Evolutionary conservation across 176 grass and related monocot genomes (phyloP), one percentile per base, ranked within the genome.

Genomic region (Tillandsia fasciculata): DNA sequence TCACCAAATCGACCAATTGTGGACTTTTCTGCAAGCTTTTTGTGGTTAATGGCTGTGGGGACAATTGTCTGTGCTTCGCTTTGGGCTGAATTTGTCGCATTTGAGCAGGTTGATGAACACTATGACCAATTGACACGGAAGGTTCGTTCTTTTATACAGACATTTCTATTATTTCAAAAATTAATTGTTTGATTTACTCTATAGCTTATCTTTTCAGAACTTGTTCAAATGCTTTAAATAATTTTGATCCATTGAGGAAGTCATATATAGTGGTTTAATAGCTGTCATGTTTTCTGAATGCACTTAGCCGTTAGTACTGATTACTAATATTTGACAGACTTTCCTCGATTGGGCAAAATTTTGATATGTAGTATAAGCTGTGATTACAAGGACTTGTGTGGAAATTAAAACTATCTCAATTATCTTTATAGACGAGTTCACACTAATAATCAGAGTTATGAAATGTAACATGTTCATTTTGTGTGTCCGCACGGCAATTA

Each of bases 1-100:
- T 92, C 93, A 14, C 93, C 93, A 72, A 79, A 77, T 64, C 79
- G 93, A 61, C 93, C 89, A 79, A 70, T 81, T 23, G 84, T 92
- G 14, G 89, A 97, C 53, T 75, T 87, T 49, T 97, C 93, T 54
- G 89, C 93, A 74, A 76, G 71, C 67, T 92, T 97, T 88, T 72
- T 97, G 64, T 85, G 74, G 89, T 81, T 97, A 80, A 92, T 97
- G 86, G 89, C 93, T 64, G 82, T 97, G 68, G 89, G 86, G 29
- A 97, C 93, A 68, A 90, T 97, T 81, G 77, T 92, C 47, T 85
- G 86, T 74, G 76, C 93, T 68, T 90, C 89, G 10, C 71, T 97
- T 15, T 97, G 93, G 89, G 72, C 77, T 83, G 93, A 92, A 75
- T 87, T 84, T 2, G 57, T 97, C 83, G 73, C 74, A 11, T 83